These are phyloP conservation scores for Lentinus tigrinus DNA, from an alignment of 768 basidiomycete genomes.

Conservation along the genomic window DNA sequence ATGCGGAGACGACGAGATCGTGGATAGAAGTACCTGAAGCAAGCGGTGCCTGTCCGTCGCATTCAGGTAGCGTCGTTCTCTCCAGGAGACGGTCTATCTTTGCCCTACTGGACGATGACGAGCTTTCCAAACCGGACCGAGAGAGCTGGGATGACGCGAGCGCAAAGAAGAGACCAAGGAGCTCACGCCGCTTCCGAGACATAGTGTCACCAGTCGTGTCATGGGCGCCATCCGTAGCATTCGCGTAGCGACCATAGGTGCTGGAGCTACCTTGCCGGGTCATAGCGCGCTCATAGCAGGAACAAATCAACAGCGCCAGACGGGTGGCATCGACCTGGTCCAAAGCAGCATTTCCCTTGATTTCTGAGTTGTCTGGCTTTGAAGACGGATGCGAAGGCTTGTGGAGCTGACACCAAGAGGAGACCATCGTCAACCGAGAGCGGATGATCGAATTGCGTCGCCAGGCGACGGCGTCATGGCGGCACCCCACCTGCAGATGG, in stretches of 20 bases:
- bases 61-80: too few relatives aligned
- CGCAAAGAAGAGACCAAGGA: not conserved
- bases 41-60: not conserved
- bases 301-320: not conserved
- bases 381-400: too few relatives aligned
- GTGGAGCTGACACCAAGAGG: too few relatives aligned
- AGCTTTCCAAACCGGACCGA: not conserved
- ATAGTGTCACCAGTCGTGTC: too few relatives aligned
- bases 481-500: too few relatives aligned
- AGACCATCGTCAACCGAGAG: too few relatives aligned
- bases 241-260: not conserved
- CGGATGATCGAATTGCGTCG: too few relatives aligned
- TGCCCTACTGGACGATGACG: not conserved
- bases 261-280: not conserved
- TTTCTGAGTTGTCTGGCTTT: too few relatives aligned
- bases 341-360: not conserved
- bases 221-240: too few relatives aligned
- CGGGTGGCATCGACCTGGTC: not conserved
- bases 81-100: too few relatives aligned
- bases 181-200: too few relatives aligned
- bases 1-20: not conserved
- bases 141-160: constrained; percentile 1
- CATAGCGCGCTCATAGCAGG: not conserved
- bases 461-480: too few relatives aligned
- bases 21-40: not conserved